Percentiles rank a stretch among this genome's conserved stretches.
These are phyloP conservation scores for Brassica carinata DNA, from an alignment of 345 rosid genomes.

Conservation along the genomic window DNA sequence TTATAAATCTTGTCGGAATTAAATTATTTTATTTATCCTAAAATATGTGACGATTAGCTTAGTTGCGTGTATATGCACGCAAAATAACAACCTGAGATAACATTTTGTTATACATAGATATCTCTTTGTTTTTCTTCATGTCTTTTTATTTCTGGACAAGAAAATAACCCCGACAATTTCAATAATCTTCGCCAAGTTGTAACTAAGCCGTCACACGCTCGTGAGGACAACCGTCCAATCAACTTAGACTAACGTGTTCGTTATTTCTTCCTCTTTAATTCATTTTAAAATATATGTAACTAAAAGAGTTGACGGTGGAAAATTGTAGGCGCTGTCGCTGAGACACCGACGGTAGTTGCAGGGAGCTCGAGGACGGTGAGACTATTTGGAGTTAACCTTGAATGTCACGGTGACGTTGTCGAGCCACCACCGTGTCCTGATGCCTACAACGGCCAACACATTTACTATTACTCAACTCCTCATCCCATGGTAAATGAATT, in stretches of 20 bases:
- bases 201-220: slow-evolving; percentile 32
- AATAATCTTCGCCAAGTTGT: slow-evolving; percentile 36
- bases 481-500: slow-evolving; percentile 32
- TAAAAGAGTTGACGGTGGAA: slow-evolving; percentile 32
- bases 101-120: background rate
- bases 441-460: slow-evolving; percentile 31
- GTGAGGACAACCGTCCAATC: slow-evolving; percentile 39
- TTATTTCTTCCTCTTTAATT: slow-evolving; percentile 19
- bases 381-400: slow-evolving; percentile 88
- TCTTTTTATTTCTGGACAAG: slow-evolving; percentile 18
- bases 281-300: background rate
- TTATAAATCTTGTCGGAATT: background rate
- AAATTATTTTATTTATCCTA: background rate
- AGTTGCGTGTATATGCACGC: slow-evolving; percentile 27
- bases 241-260: slow-evolving; percentile 40
- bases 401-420: slow-evolving; percentile 54
- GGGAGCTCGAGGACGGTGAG: slow-evolving; percentile 72
- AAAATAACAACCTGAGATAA: slow-evolving; percentile 28
- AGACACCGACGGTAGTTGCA: slow-evolving; percentile 31
- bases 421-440: slow-evolving; percentile 37
- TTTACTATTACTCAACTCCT: slow-evolving; percentile 39
- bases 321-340: slow-evolving; percentile 41
- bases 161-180: slow-evolving; percentile 23
- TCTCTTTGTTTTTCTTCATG: background rate
- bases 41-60: background rate